Evolutionary conservation across 1,284 basidiomycete genomes (phyloP).

Genomic region (Irpex sp.): DNA sequence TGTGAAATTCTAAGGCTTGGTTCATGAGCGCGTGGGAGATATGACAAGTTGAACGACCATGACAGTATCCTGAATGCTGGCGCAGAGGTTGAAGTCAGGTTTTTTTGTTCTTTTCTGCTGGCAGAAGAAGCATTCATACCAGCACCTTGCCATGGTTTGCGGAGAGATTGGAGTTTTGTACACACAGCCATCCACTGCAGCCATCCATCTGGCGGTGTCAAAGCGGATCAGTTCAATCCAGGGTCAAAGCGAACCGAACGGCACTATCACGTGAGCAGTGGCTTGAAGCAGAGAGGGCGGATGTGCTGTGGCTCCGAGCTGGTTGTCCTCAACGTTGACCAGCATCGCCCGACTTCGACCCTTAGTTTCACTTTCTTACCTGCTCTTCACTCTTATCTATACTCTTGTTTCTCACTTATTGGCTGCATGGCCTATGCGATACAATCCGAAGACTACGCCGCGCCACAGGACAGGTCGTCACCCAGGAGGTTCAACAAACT

Average conservation of each 20-base stretch:
- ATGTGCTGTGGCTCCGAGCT: neutral
- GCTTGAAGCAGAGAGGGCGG: neutral
- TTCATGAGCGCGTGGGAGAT: too few species aligned
- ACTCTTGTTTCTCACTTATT: neutral
- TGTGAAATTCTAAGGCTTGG: too few species aligned
- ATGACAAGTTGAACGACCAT: too few species aligned
- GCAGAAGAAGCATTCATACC: too few species aligned
- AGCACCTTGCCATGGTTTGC: too few species aligned
- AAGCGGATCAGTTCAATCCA: neutral
- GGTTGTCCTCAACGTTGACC: neutral
- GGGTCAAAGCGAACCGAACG: neutral
- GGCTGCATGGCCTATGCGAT: slow-evolving; percentile 4
- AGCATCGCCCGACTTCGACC: neutral
- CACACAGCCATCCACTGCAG: neutral
- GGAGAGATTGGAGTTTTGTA: too few species aligned
- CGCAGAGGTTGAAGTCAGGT: too few species aligned
- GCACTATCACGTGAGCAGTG: neutral
- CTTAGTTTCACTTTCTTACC: neutral
- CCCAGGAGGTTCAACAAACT: slow-evolving; percentile 27
- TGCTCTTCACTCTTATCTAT: neutral
- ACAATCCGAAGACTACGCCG: slow-evolving; percentile 1
- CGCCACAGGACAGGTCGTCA: slow-evolving; percentile 12
- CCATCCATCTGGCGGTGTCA: neutral
- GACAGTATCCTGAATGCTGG: too few species aligned
- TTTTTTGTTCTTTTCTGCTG: too few species aligned